A percentile compares a stretch with the other conserved stretches of the same genome.
phyloP scores from a whole-genome alignment of 192 early-diverging fungal species.

The Coemansia reversa region DNA sequence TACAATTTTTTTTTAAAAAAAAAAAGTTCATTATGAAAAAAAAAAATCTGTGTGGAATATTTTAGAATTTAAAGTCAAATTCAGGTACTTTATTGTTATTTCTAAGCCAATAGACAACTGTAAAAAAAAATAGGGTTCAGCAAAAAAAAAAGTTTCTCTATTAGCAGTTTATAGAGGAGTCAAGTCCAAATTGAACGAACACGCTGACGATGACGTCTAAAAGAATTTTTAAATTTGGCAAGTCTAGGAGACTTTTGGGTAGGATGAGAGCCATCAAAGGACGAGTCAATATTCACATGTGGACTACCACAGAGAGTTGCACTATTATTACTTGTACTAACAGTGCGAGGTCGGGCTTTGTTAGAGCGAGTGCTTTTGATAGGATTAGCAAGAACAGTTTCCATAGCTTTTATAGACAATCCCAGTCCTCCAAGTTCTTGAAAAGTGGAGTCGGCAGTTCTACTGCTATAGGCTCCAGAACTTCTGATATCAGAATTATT shows the following conservation, averaged over 20 bases:
- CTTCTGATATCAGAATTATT: not conserved
- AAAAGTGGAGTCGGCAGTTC: not conserved
- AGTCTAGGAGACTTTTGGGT: not conserved
- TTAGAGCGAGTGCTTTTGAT: constrained; percentile 7
- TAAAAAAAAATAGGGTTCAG: not conserved
- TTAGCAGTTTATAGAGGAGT: not conserved
- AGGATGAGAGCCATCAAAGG: not conserved
- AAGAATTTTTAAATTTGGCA: not conserved
- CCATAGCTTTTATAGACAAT: not conserved
- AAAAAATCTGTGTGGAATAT: not conserved
- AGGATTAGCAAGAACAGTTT: not conserved
- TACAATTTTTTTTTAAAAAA: no score
- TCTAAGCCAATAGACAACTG: no score
- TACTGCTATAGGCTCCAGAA: not conserved
- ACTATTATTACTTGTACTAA: not conserved
- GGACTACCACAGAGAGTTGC: constrained; percentile 1
- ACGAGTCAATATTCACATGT: not conserved
- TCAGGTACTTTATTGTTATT: no score
- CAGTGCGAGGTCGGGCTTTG: not conserved
- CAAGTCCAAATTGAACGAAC: constrained; percentile 5
- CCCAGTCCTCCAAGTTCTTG: not conserved
- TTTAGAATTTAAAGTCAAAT: no score
- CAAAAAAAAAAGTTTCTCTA: not conserved
- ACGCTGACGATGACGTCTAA: not conserved
- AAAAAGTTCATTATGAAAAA: not conserved